Conservation (phyloP, 2,329 filamentous ascomycete species). For the Fusarium sp. region DNA sequence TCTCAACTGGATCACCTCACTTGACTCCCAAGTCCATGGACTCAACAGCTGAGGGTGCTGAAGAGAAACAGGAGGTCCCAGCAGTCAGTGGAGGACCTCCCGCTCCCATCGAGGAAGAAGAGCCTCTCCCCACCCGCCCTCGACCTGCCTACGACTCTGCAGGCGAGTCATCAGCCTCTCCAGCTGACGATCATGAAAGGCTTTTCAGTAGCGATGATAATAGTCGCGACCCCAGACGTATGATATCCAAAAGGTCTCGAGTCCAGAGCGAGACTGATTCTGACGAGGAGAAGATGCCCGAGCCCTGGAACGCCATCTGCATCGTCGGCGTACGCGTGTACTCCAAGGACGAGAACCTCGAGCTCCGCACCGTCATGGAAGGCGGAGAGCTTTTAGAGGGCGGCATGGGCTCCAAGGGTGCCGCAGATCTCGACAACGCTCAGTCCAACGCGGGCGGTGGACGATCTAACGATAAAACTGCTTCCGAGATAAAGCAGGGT, state of each 20-base stretch:
- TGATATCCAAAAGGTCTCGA: too few species aligned
- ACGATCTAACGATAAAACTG: slow-evolving; percentile 44
- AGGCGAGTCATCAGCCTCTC: slow-evolving; percentile 68
- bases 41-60: slow-evolving; percentile 38
- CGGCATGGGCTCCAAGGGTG: slow-evolving; percentile 68
- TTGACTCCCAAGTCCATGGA: too few species aligned
- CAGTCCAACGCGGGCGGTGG: slow-evolving; percentile 66
- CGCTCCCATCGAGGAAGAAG: slow-evolving; percentile 32
- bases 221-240: too few species aligned
- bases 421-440: slow-evolving; percentile 66
- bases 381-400: slow-evolving; percentile 64
- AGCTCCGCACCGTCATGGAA: slow-evolving; percentile 67
- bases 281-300: slow-evolving; percentile 64
- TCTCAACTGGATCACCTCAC: slow-evolving; percentile 48
- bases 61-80: slow-evolving; percentile 52
- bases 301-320: slow-evolving; percentile 72
- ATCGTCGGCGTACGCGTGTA: slow-evolving; percentile 72
- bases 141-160: slow-evolving; percentile 57
- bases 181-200: too few species aligned
- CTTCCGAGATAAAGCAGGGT: slow-evolving; percentile 9
- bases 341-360: slow-evolving; percentile 66
- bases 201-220: too few species aligned
- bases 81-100: slow-evolving; percentile 43
- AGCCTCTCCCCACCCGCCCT: slow-evolving; percentile 34
- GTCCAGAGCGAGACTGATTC: too few species aligned